A percentile compares a stretch with the other conserved stretches of the same genome.
phyloP scores from a whole-genome alignment of 768 basidiomycete genomes.

The Mycena amicta region DNA sequence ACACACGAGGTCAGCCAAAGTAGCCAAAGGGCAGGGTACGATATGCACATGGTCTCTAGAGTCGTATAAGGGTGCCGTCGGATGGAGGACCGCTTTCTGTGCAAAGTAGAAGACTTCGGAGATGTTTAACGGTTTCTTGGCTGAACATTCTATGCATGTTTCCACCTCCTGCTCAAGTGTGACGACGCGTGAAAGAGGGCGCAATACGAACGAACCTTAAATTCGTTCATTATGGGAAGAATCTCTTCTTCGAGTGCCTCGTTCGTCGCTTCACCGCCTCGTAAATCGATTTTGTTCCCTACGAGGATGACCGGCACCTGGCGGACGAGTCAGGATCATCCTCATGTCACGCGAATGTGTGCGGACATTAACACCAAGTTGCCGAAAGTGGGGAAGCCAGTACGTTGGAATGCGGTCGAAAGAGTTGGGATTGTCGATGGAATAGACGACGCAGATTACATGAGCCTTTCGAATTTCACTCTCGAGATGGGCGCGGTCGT shows the following conservation, averaged over 20 bases:
- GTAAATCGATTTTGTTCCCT: slow-evolving; percentile 96
- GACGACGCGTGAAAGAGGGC: slow-evolving; percentile 13
- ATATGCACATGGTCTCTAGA: slow-evolving; percentile 87
- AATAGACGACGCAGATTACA: slow-evolving; percentile 97
- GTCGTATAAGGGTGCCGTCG: slow-evolving; percentile 95
- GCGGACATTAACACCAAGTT: slow-evolving; percentile 91
- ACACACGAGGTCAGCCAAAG: slow-evolving; percentile 1
- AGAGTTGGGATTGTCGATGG: slow-evolving; percentile 93
- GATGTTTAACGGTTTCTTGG: slow-evolving; percentile 85
- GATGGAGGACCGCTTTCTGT: slow-evolving; percentile 96
- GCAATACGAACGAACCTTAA: slow-evolving; percentile 67
- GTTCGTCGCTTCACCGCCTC: slow-evolving; percentile 92
- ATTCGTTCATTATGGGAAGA: slow-evolving; percentile 96
- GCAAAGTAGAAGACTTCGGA: slow-evolving; percentile 99
- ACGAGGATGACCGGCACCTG: slow-evolving; percentile 96
- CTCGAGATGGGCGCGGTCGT: slow-evolving; percentile 87
- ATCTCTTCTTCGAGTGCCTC: slow-evolving; percentile 95
- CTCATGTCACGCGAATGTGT: neutral
- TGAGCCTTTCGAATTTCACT: slow-evolving; percentile 96
- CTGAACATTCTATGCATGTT: slow-evolving; percentile 97
- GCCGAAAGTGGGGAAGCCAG: slow-evolving; percentile 94
- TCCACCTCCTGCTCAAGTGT: slow-evolving; percentile 82
- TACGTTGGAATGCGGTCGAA: slow-evolving; percentile 98
- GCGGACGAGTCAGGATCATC: slow-evolving; percentile 5
- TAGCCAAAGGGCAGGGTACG: too few relatives aligned